Conservation (phyloP, 2,329 filamentous ascomycete species). For the Pestalotiopsis sp. region DNA sequence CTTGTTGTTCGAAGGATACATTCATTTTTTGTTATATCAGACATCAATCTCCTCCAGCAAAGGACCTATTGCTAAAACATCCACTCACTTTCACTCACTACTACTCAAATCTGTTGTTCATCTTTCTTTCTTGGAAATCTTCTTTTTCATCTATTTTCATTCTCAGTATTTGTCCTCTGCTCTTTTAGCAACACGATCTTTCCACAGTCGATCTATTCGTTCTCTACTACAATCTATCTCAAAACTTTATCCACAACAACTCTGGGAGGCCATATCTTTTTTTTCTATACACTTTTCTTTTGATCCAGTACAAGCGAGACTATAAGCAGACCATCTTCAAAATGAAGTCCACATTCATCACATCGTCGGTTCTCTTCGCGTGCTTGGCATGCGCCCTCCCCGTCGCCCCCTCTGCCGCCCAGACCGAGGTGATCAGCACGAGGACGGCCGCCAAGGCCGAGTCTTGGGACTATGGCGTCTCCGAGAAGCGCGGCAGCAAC, state of each 20-base stretch:
- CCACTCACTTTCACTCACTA: neutral
- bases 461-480: neutral
- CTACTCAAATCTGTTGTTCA: neutral
- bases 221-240: neutral
- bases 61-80: neutral
- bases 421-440: neutral
- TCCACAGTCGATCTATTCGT: neutral
- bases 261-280: neutral
- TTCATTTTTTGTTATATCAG: neutral
- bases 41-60: neutral
- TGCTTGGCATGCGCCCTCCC: conserved; percentile 1
- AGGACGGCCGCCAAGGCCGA: neutral
- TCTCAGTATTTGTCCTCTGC: neutral
- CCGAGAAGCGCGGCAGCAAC: neutral
- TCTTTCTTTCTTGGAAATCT: neutral
- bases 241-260: neutral
- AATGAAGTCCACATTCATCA: conserved; percentile 1
- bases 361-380: neutral
- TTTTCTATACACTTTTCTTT: neutral
- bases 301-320: neutral
- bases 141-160: neutral
- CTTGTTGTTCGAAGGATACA: neutral
- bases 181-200: neutral
- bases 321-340: neutral
- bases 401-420: neutral